Conservation (phyloP, 768 basidiomycete species). For the Chalciporus sphaerocephalus region DNA sequence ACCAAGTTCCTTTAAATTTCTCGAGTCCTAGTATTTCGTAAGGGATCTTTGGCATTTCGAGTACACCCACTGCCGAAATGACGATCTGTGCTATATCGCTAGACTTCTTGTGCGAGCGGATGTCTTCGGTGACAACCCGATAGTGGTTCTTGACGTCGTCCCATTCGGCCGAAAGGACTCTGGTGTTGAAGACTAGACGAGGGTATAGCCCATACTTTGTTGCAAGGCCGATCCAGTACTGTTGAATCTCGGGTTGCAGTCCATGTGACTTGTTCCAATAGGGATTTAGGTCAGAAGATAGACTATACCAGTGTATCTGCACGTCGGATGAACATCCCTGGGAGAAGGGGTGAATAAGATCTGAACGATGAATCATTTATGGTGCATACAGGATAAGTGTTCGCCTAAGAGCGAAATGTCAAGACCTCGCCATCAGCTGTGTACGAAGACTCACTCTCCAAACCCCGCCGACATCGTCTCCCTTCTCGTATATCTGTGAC, state of each 20-base stretch:
- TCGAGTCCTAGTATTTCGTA: slow-evolving; percentile 33
- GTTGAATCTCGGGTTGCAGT: slow-evolving; percentile 38
- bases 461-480: slow-evolving; percentile 43
- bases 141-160: slow-evolving; percentile 34
- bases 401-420: slow-evolving; percentile 22
- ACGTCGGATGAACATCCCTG: slow-evolving; percentile 47
- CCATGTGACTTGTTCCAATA: slow-evolving; percentile 43
- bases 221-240: slow-evolving; percentile 40
- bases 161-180: slow-evolving; percentile 47
- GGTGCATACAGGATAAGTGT: slow-evolving; percentile 24
- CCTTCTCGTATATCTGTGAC: slow-evolving; percentile 43
- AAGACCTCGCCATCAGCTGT: neutral
- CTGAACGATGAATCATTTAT: neutral
- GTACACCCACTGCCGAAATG: slow-evolving; percentile 46
- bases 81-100: slow-evolving; percentile 41
- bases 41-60: slow-evolving; percentile 42
- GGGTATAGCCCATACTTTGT: slow-evolving; percentile 40
- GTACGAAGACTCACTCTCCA: slow-evolving; percentile 42
- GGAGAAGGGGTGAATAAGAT: neutral
- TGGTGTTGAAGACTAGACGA: slow-evolving; percentile 40
- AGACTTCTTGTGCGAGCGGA: slow-evolving; percentile 28
- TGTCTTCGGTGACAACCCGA: slow-evolving; percentile 31
- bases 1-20: slow-evolving; percentile 45
- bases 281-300: slow-evolving; percentile 45
- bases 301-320: slow-evolving; percentile 39